These are phyloP conservation scores for Penicillium sp. DNA, from an alignment of 2,329 filamentous ascomycete species.

Conservation along the genomic window DNA sequence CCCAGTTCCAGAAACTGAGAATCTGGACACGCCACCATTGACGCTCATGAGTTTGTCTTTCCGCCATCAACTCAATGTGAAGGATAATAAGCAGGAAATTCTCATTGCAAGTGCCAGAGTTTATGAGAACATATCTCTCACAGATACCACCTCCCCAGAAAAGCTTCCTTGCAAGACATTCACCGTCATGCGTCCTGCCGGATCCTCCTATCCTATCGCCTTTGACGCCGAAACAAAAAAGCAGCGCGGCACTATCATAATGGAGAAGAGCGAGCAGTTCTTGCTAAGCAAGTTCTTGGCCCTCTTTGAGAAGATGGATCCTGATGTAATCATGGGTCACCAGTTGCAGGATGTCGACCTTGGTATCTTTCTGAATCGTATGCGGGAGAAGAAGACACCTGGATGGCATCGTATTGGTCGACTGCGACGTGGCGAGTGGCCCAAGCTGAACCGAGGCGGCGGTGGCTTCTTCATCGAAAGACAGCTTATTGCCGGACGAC, in stretches of 20 bases:
- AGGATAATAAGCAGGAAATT: slow-evolving; percentile 96
- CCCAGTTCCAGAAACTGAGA: slow-evolving; percentile 76
- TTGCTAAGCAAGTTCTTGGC: slow-evolving; percentile 88
- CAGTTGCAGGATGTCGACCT: slow-evolving; percentile 98
- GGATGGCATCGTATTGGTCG: slow-evolving; percentile 94
- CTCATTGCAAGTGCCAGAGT: slow-evolving; percentile 88
- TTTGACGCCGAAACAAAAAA: slow-evolving; percentile 81
- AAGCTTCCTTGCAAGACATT: slow-evolving; percentile 89
- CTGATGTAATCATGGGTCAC: slow-evolving; percentile 92
- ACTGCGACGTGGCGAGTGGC: slow-evolving; percentile 84
- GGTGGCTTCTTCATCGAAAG: slow-evolving; percentile 92
- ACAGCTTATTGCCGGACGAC: slow-evolving; percentile 83
- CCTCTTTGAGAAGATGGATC: slow-evolving; percentile 84
- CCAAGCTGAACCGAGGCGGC: slow-evolving; percentile 81
- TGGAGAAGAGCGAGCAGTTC: slow-evolving; percentile 83
- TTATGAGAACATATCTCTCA: slow-evolving; percentile 87
- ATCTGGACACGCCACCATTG: slow-evolving; percentile 80
- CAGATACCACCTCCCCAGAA: slow-evolving; percentile 85
- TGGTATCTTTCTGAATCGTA: slow-evolving; percentile 82
- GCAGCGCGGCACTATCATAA: slow-evolving; percentile 76
- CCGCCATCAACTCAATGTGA: slow-evolving; percentile 84
- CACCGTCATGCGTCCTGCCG: slow-evolving; percentile 84
- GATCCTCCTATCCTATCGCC: slow-evolving; percentile 77
- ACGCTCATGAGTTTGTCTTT: slow-evolving; percentile 96
- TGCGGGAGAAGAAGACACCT: slow-evolving; percentile 88